A percentile compares a stretch with the other conserved stretches of the same genome.
phyloP scores from a whole-genome alignment of 371 early-diverging fungal species.

The Mucor velutinosus region DNA sequence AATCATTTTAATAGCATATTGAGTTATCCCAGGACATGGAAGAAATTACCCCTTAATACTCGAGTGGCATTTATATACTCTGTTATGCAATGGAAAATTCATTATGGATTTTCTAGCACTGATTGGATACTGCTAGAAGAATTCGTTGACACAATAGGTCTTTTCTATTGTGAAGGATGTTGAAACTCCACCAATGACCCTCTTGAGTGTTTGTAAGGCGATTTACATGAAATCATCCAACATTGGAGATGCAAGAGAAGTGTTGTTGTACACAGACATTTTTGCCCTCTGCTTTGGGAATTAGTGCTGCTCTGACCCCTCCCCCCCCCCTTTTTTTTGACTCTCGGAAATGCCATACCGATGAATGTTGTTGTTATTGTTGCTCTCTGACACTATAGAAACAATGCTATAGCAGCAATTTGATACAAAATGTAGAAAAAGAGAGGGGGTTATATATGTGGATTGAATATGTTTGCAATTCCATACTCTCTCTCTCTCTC shows the following conservation, averaged over 20 bases:
- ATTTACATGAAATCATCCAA: not conserved
- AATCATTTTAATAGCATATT: not conserved
- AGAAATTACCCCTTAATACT: not conserved
- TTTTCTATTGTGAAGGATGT: not conserved
- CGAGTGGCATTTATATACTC: not conserved
- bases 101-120: not conserved
- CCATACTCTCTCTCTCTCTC: too few species aligned
- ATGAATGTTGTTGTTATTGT: slow-evolving; percentile 3
- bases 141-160: not conserved
- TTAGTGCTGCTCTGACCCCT: not conserved
- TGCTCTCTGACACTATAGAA: not conserved
- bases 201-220: not conserved
- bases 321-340: not conserved
- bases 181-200: not conserved
- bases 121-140: not conserved
- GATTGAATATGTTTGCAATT: not conserved
- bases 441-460: not conserved
- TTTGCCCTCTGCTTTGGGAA: not conserved
- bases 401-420: not conserved
- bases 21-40: not conserved
- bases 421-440: not conserved
- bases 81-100: slow-evolving; percentile 13
- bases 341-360: slow-evolving; percentile 10
- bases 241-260: not conserved
- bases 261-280: slow-evolving; percentile 1